A percentile compares a stretch with the other conserved stretches of the same genome.
Evolutionary conservation across 768 basidiomycete species (phyloP).

Genomic region (Boletus sp.): DNA sequence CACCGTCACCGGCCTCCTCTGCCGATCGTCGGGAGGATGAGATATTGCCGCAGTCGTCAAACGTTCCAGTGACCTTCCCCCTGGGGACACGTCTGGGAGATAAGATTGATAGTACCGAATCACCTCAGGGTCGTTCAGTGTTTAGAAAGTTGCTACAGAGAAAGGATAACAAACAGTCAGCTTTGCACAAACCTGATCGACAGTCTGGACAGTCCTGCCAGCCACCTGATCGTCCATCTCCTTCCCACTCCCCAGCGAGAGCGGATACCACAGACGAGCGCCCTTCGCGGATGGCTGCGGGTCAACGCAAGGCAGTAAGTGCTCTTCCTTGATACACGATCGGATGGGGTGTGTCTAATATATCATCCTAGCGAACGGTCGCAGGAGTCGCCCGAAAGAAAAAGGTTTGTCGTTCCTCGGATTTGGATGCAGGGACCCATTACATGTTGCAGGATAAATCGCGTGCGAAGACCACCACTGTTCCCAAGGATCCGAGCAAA

Average conservation of each 20-base stretch:
- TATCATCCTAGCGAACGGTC: background rate
- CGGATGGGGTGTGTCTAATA: background rate
- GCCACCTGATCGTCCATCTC: background rate
- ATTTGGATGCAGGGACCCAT: background rate
- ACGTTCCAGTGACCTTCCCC: no score
- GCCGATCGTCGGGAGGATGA: no score
- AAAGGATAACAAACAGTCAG: background rate
- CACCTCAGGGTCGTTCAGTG: no score
- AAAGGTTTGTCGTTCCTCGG: background rate
- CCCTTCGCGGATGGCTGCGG: background rate
- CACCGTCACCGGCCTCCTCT: no score
- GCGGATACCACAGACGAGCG: background rate
- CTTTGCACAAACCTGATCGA: background rate
- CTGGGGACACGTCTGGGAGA: no score
- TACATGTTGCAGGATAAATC: background rate
- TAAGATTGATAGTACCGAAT: no score
- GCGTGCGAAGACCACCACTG: background rate
- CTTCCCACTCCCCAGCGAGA: background rate
- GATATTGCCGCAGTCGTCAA: no score
- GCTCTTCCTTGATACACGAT: background rate
- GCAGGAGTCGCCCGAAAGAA: background rate
- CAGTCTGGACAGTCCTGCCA: background rate
- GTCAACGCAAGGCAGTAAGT: background rate
- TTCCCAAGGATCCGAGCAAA: background rate
- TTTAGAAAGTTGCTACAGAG: background rate